These are phyloP conservation scores for Adenanthera pavonina DNA, from an alignment of 306 rosid species.

Conservation along the genomic window DNA sequence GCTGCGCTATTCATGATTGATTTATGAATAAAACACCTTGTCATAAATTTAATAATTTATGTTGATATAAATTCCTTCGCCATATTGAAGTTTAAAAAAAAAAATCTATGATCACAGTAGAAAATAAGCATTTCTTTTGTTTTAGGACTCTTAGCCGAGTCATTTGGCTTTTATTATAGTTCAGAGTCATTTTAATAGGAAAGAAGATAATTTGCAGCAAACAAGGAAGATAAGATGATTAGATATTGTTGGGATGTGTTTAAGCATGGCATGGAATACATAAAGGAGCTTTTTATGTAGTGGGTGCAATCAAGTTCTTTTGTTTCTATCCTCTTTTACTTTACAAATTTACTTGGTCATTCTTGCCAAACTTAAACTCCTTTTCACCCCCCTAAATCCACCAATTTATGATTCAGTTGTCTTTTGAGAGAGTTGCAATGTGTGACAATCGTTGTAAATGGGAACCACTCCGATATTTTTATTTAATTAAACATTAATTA, in stretches of 20 bases:
- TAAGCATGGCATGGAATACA: constrained; percentile 10
- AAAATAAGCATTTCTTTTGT: background rate
- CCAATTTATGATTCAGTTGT: background rate
- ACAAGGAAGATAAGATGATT: constrained; percentile 24
- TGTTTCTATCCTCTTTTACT: constrained; percentile 16
- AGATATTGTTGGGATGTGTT: background rate
- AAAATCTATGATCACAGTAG: background rate
- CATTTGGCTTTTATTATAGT: background rate
- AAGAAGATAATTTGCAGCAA: background rate
- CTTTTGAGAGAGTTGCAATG: background rate
- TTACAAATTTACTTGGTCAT: background rate
- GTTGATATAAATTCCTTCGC: background rate
- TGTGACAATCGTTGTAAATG: no score
- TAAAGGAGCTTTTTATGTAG: constrained; percentile 29
- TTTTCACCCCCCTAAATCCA: background rate
- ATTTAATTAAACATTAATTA: no score
- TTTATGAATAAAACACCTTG: no score
- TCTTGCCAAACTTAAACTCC: constrained; percentile 8
- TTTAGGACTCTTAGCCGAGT: background rate
- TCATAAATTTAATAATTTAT: no score
- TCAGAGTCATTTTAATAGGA: no score
- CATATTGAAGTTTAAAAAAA: background rate
- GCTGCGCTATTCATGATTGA: no score
- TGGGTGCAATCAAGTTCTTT: constrained; percentile 23
- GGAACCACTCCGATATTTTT: no score